Evolutionary conservation across 192 early-diverging fungal species (phyloP).

Genomic region (Chytriomyces hyalinus): DNA sequence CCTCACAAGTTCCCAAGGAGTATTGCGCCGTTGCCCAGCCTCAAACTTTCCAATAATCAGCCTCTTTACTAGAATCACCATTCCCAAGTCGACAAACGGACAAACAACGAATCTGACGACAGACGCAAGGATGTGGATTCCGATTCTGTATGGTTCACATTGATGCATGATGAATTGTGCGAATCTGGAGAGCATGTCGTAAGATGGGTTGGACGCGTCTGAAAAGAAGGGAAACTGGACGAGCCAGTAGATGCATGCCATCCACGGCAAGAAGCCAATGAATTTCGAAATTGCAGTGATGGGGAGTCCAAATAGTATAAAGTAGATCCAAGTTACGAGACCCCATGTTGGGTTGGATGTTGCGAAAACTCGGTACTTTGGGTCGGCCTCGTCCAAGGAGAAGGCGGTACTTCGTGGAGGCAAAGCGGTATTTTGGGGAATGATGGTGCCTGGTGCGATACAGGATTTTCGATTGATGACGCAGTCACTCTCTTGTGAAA

Average conservation of each 20-base stretch:
- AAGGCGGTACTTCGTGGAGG: constrained; percentile 46
- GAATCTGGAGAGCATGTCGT: neutral
- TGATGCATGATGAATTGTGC: constrained; percentile 44
- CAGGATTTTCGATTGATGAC: constrained; percentile 40
- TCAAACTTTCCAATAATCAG: constrained; percentile 28
- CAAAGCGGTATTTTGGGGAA: constrained; percentile 45
- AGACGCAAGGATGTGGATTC: constrained; percentile 40
- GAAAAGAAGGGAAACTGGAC: constrained; percentile 36
- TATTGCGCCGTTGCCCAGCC: neutral
- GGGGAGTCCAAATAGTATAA: constrained; percentile 37
- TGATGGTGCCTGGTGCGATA: constrained; percentile 41
- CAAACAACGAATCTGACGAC: constrained; percentile 31
- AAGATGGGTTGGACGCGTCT: neutral
- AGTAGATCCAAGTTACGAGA: constrained; percentile 24
- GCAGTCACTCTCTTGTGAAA: constrained; percentile 22
- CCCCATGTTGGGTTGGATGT: constrained; percentile 26
- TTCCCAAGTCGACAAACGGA: constrained; percentile 40
- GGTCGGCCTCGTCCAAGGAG: constrained; percentile 30
- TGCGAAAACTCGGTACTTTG: constrained; percentile 31
- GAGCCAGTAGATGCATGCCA: constrained; percentile 41
- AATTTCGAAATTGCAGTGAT: constrained; percentile 37
- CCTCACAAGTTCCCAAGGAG: neutral
- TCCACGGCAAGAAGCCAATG: constrained; percentile 46
- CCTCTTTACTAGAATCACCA: constrained; percentile 39
- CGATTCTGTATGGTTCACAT: constrained; percentile 41